Evolutionary conservation across 176 grass and related monocot species (phyloP).

Genomic region (Triticum monococcum): DNA sequence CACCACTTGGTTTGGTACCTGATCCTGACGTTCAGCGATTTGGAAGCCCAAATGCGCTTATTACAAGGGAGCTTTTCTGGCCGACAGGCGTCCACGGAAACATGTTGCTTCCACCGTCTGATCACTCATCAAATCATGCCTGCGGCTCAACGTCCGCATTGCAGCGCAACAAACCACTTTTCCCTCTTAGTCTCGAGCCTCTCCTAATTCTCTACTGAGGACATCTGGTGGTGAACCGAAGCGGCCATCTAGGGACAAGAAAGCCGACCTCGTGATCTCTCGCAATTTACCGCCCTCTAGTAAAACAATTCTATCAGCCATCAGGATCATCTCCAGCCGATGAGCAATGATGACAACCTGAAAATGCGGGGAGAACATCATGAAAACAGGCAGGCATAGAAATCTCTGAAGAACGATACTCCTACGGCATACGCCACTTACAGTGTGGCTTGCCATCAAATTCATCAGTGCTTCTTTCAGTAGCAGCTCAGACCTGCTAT

Average conservation of each 20-base stretch:
- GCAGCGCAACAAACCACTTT: background rate
- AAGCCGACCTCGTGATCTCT: constrained; percentile 48
- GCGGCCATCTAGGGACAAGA: constrained; percentile 39
- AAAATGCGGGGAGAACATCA: constrained; percentile 1
- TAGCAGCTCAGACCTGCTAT: constrained; percentile 64
- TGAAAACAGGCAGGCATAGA: background rate
- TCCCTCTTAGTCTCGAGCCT: background rate
- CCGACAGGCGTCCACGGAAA: background rate
- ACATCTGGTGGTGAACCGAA: background rate
- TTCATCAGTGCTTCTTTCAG: constrained; percentile 63
- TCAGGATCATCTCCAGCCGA: constrained; percentile 63
- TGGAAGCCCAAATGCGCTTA: background rate
- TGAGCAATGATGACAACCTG: constrained; percentile 76
- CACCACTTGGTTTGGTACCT: background rate
- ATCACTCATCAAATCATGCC: background rate
- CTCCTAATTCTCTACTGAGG: constrained; percentile 1
- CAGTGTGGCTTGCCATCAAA: constrained; percentile 47
- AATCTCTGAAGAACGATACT: background rate
- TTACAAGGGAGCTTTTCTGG: background rate
- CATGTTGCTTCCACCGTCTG: no score
- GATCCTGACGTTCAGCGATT: background rate
- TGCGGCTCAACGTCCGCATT: background rate
- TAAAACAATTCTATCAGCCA: constrained; percentile 71
- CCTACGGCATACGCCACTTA: constrained; percentile 17
- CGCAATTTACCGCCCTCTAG: constrained; percentile 47